Base-by-base conservation (phyloP, 2,329 filamentous ascomycete species). In the Sclerotinia trifoliorum region DNA sequence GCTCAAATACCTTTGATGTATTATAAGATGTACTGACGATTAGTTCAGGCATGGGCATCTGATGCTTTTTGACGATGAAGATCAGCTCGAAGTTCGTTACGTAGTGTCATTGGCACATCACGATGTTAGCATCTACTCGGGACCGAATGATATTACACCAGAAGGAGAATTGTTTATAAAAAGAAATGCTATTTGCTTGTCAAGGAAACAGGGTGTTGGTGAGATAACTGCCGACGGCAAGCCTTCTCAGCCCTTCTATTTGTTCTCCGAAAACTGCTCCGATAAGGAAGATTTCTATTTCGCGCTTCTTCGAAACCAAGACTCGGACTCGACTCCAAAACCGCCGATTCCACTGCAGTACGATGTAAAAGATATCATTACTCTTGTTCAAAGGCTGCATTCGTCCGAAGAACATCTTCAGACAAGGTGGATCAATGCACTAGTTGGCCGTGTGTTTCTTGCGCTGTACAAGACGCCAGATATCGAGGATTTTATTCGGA, bases 271-370 rank as follows among this genome's bases (percentile, higher is more conserved):
- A 73, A 97, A 96, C 75, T 92, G 92, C 78, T 97, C 94, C 0
- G 93, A 95, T 58, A 99, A 99, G 79, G 95, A 99, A 79, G 95
- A 99, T 78, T 98, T 99, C 80, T 99, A 99, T 78, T 94, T 97
- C 79, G 91, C 94, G 17, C 83, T 99, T 73, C 83, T 99, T 51
- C 88, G 89, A 74, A 96, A 94, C 71, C 91, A 96, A 77, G 89
- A 93, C 73, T 88, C 90, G 74, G 85, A 86, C 21, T 83, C 87
- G 68, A 83, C 84, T 51, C 80, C 82, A 2, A 82, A 82, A 29
- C 85, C 88, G 0, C 93, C 93, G 0, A 84, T 84, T 65, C 90
- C 91, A 13, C 86, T 92, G 71, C 84, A 88, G 19, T 96, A 96
- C 74, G 90, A 96, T 42, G 87, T 93, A 21, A 90, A 91, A 75